A percentile compares a stretch with the other conserved stretches of the same genome.
Conservation (phyloP, 129 eudicot genomes). For the Erigeron canadensis region DNA sequence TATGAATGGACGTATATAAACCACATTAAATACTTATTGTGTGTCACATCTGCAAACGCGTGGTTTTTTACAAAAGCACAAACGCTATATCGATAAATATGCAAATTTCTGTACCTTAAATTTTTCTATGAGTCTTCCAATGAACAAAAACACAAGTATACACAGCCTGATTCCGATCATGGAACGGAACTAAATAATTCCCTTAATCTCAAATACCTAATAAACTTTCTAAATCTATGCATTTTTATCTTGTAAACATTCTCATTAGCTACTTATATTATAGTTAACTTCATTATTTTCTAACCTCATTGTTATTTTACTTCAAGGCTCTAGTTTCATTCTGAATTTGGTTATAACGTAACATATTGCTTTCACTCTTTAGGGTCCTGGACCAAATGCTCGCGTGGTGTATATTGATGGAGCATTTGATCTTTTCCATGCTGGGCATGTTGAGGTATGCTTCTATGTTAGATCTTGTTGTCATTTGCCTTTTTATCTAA, state of each 20-base stretch:
- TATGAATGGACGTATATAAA: too few relatives aligned
- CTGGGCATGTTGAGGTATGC: conserved; percentile 51
- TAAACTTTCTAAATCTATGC: background rate
- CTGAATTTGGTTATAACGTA: background rate
- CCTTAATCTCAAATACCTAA: background rate
- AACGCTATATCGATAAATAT: too few relatives aligned
- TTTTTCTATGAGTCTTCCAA: too few relatives aligned
- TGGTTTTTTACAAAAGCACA: too few relatives aligned
- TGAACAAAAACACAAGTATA: too few relatives aligned
- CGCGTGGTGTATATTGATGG: conserved; percentile 81
- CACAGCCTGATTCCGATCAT: too few relatives aligned
- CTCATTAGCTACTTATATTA: background rate
- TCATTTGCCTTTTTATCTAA: background rate
- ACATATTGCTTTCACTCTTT: conserved; percentile 3
- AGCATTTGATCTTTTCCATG: conserved; percentile 59
- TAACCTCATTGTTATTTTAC: background rate
- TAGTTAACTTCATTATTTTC: background rate
- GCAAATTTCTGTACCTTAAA: too few relatives aligned
- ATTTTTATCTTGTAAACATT: background rate
- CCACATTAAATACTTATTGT: too few relatives aligned
- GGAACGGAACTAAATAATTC: background rate
- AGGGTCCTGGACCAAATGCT: conserved; percentile 92
- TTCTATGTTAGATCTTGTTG: background rate
- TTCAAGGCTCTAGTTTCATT: background rate
- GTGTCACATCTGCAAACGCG: too few relatives aligned